A percentile compares a stretch with the other conserved stretches of the same genome.
Evolutionary conservation across 2,329 filamentous ascomycete species (phyloP).

Genomic region (Sporothrix euskadiensis): DNA sequence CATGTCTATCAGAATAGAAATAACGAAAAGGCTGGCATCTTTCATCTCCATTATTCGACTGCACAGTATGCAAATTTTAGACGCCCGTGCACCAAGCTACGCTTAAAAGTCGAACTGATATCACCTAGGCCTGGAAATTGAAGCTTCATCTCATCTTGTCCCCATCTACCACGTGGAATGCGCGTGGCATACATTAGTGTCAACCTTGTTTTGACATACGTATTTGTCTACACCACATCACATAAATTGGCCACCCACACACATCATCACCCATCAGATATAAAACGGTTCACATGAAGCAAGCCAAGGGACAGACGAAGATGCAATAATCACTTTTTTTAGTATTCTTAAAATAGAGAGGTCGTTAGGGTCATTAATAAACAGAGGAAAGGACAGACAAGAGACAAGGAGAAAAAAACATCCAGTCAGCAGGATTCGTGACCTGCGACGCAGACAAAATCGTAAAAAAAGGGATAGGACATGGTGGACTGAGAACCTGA

Average conservation of each 20-base stretch:
- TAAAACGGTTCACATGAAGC: neutral
- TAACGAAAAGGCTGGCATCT: neutral
- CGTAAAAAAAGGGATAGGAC: neutral
- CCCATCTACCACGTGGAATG: neutral
- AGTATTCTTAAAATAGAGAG: slow-evolving; percentile 4
- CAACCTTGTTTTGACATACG: neutral
- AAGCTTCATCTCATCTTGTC: neutral
- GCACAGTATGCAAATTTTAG: neutral
- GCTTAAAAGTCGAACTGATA: neutral
- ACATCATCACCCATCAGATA: neutral
- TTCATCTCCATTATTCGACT: neutral
- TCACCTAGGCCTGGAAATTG: neutral
- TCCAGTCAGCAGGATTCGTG: slow-evolving; percentile 20
- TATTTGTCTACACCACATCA: neutral
- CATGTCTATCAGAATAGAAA: neutral
- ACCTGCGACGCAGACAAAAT: slow-evolving; percentile 2
- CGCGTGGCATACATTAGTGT: neutral
- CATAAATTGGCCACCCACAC: neutral
- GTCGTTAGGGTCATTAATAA: slow-evolving; percentile 30
- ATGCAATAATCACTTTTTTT: slow-evolving; percentile 24
- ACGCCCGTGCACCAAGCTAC: neutral
- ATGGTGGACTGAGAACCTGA: neutral
- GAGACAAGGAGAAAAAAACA: neutral
- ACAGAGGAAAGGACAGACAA: neutral
- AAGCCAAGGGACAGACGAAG: neutral